Evolutionary conservation across 1,284 basidiomycete species (phyloP), one percentile per base, ranked within the genome.

Genomic region (Paramarasmius palmivorus): DNA sequence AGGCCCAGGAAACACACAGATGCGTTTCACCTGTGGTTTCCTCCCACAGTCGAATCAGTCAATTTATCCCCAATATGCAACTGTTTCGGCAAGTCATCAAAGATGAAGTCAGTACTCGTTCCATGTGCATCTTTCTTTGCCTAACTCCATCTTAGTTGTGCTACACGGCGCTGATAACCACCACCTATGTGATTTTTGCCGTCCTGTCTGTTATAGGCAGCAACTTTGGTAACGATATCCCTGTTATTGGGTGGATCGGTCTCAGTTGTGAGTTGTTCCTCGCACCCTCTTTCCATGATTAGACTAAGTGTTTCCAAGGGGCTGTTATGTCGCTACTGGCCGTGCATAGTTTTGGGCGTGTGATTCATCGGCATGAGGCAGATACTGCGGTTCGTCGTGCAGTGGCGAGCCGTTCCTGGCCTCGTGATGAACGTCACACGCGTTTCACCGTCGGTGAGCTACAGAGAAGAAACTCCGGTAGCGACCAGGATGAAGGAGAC

Each of bases 341-440:
- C 5, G 75, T 86, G 54, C 81, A 85, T 57, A 86, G 82, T 63
- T 85, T 84, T 62, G 73, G 78, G 39, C 76, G 83, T 26, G 84
- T 86, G 9, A 75, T 86, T 19, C 74, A 71, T 17, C 77, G 84
- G n/a, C 81, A 86, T 59, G 85, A 88, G 64, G 69, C 76, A 39
- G 84, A 87, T 54, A 75, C 76, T 0, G 64, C 84, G 26, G 63
- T 86, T 14, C 78, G 79, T 53, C 73, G 79, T 55, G 76, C 81
- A 2, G 67, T 50, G 12, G 44, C 25, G n/a, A n/a, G 9, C 25
- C 44, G 29, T 2, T 22, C 19, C 17, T 19, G 40, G 19, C 23
- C 40, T 10, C 19, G 9, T 41, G 40, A 23, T 12, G 19, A 41
- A 19, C 19, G 7, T 22, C 40, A 10, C 19, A 41, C 23, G 17